These are phyloP conservation scores for Kwoniella botswanensis DNA, from an alignment of 768 basidiomycete genomes.

Conservation along the genomic window DNA sequence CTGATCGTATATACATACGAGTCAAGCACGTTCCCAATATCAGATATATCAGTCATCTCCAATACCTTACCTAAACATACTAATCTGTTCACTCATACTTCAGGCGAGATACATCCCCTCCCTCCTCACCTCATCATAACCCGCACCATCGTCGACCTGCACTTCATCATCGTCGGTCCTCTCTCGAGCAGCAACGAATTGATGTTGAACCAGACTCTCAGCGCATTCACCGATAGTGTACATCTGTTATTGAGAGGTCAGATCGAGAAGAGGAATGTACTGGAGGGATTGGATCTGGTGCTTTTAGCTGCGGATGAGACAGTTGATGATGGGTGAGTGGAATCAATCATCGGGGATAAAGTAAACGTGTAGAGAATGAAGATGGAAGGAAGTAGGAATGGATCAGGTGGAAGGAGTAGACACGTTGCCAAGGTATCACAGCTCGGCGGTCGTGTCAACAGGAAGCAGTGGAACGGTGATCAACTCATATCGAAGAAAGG, in stretches of 20 bases:
- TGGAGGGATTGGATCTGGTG: conserved; percentile 93
- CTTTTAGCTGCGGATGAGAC: conserved; percentile 94
- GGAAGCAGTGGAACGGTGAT: no score
- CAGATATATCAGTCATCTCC: background rate
- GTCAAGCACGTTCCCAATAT: background rate
- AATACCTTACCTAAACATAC: background rate
- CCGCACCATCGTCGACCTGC: conserved; percentile 92
- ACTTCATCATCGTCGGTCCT: conserved; percentile 89
- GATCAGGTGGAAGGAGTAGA: no score
- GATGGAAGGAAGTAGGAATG: no score
- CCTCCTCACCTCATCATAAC: conserved; percentile 89
- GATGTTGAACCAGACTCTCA: conserved; percentile 86
- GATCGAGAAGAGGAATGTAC: conserved; percentile 89
- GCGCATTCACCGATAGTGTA: conserved; percentile 82
- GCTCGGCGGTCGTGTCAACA: no score
- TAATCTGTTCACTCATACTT: background rate
- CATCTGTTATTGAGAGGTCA: conserved; percentile 84
- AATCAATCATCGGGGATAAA: no score
- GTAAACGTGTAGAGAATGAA: no score
- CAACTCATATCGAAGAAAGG: no score
- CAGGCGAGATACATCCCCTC: conserved; percentile 92
- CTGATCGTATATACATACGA: background rate
- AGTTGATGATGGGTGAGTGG: conserved; percentile 90
- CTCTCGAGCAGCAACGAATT: conserved; percentile 85
- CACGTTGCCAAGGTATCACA: no score